These are phyloP conservation scores for Stachybotrys chlorohalonatus DNA, from an alignment of 2,329 filamentous ascomycete species.

Conservation along the genomic window DNA sequence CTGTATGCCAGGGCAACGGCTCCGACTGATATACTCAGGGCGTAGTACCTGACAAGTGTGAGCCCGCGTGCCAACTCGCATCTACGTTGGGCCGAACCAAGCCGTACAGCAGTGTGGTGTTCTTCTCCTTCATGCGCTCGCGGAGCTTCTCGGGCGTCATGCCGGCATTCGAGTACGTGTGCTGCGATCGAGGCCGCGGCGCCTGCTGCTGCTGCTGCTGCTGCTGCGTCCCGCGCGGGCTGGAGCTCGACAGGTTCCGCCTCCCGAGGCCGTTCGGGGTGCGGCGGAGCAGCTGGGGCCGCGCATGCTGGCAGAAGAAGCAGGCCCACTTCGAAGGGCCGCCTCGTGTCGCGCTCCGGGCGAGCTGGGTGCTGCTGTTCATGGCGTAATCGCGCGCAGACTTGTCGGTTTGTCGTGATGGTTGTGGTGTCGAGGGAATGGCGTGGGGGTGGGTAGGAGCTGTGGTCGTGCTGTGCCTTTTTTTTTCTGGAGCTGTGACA, in stretches of 20 bases:
- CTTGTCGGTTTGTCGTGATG: slow-evolving; percentile 9
- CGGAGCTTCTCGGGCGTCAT: slow-evolving; percentile 52
- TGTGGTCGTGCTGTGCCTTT: slow-evolving; percentile 11
- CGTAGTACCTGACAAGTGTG: slow-evolving; percentile 51
- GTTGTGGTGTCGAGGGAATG: neutral
- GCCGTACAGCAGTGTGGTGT: slow-evolving; percentile 45
- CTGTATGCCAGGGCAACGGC: slow-evolving; percentile 76
- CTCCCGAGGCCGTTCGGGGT: slow-evolving; percentile 14
- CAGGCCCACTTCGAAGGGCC: slow-evolving; percentile 24
- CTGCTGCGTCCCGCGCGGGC: slow-evolving; percentile 18
- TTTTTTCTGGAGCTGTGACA: slow-evolving; percentile 11
- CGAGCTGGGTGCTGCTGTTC: slow-evolving; percentile 28
- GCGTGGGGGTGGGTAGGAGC: too few species aligned
- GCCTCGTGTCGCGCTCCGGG: slow-evolving; percentile 18
- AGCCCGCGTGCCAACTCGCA: slow-evolving; percentile 4
- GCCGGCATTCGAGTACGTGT: neutral
- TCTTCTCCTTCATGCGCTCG: slow-evolving; percentile 57
- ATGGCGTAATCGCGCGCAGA: slow-evolving; percentile 14
- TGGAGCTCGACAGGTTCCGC: slow-evolving; percentile 12
- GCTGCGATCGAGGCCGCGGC: slow-evolving; percentile 12
- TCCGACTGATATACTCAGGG: slow-evolving; percentile 66
- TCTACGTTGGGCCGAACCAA: neutral
- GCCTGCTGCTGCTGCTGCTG: slow-evolving; percentile 6
- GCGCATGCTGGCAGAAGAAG: slow-evolving; percentile 26
- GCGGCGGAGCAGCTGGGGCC: slow-evolving; percentile 23